These are phyloP conservation scores for Galerina sulciceps DNA, from an alignment of 768 basidiomycete species.

Conservation along the genomic window DNA sequence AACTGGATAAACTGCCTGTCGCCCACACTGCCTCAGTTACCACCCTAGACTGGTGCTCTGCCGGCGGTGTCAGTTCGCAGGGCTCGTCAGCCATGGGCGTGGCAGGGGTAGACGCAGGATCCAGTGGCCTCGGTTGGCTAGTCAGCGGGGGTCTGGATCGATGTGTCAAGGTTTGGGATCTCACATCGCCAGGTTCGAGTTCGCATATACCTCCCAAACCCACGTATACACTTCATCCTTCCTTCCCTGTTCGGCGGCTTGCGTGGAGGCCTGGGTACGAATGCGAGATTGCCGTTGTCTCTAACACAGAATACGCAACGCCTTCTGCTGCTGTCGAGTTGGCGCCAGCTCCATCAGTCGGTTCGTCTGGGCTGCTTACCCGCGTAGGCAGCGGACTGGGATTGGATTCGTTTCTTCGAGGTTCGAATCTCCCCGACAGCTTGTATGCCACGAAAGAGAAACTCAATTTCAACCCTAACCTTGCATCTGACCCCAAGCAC, in stretches of 20 bases:
- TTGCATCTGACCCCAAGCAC: constrained; percentile 23
- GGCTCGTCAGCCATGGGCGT: constrained; percentile 15
- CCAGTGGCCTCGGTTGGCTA: constrained; percentile 67
- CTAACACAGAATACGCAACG: constrained; percentile 57
- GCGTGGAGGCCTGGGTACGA: constrained; percentile 79
- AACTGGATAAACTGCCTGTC: constrained; percentile 71
- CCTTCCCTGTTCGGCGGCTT: constrained; percentile 75
- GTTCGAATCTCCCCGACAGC: constrained; percentile 6
- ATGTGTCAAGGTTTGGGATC: constrained; percentile 85
- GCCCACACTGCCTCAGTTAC: constrained; percentile 78
- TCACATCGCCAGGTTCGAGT: constrained; percentile 46
- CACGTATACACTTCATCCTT: constrained; percentile 72
- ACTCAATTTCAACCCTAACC: constrained; percentile 6
- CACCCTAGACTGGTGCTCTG: constrained; percentile 71
- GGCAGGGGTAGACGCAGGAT: constrained; percentile 27
- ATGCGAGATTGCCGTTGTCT: constrained; percentile 76
- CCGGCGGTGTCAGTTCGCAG: constrained; percentile 19
- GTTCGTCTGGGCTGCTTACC: constrained; percentile 23
- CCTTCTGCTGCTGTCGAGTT: constrained; percentile 29
- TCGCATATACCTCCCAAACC: constrained; percentile 66
- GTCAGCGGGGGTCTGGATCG: constrained; percentile 81
- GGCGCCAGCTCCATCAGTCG: constrained; percentile 12
- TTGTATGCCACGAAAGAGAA: constrained; percentile 19
- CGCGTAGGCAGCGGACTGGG: constrained; percentile 33
- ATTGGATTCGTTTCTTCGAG: constrained; percentile 29